Evolutionary conservation across 139 green algal species (phyloP).

Genomic region (Chlamydomonas sp.): DNA sequence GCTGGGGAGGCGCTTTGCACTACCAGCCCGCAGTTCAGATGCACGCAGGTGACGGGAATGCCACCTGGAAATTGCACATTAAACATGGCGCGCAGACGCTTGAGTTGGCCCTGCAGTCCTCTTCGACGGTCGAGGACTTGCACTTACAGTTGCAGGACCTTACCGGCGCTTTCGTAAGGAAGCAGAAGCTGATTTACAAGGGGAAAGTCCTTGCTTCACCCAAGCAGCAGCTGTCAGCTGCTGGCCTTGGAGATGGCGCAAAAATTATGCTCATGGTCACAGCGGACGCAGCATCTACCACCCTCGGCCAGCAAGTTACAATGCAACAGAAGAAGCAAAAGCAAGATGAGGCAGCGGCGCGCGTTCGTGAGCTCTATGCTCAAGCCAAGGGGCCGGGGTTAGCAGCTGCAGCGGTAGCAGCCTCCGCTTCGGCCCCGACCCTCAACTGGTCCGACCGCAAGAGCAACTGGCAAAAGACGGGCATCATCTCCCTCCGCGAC

Average conservation of each 20-base stretch:
- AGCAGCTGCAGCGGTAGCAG: background rate
- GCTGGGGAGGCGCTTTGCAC: too few species aligned
- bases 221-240: slow-evolving; percentile 18
- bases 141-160: slow-evolving; percentile 53
- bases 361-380: slow-evolving; percentile 25
- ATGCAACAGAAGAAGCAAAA: slow-evolving; percentile 39
- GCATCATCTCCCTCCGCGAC: slow-evolving; percentile 63
- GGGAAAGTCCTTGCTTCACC: slow-evolving; percentile 61
- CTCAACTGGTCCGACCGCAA: slow-evolving; percentile 48
- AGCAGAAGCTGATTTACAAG: slow-evolving; percentile 75
- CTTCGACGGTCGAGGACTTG: slow-evolving; percentile 19
- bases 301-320: slow-evolving; percentile 48
- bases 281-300: background rate
- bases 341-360: slow-evolving; percentile 43
- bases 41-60: background rate
- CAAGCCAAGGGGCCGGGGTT: slow-evolving; percentile 21
- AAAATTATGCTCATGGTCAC: slow-evolving; percentile 78
- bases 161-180: slow-evolving; percentile 60
- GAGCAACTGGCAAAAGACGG: slow-evolving; percentile 64
- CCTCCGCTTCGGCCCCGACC: background rate
- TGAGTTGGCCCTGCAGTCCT: background rate
- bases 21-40: too few species aligned
- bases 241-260: slow-evolving; percentile 48
- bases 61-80: background rate
- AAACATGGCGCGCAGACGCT: slow-evolving; percentile 19